These are phyloP conservation scores for Podila verticillata DNA, from an alignment of 192 early-diverging fungal genomes.

Conservation along the genomic window DNA sequence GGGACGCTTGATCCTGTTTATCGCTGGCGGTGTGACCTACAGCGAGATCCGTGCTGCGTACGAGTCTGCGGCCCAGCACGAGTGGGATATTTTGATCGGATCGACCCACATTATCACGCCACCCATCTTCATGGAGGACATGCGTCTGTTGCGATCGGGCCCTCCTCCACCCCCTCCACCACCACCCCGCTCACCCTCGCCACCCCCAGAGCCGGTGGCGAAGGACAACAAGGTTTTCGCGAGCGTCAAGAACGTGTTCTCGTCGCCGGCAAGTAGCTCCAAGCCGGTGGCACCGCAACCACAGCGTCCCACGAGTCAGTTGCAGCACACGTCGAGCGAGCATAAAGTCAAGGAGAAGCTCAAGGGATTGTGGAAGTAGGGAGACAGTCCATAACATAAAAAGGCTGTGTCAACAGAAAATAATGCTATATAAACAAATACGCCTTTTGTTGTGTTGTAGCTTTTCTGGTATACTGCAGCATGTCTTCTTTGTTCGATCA, in stretches of 20 bases:
- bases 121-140: slow-evolving; percentile 72
- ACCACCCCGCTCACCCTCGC: slow-evolving; percentile 29
- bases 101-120: slow-evolving; percentile 81
- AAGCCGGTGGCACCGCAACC: slow-evolving; percentile 10
- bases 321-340: slow-evolving; percentile 13
- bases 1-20: slow-evolving; percentile 76
- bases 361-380: slow-evolving; percentile 30
- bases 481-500: too few relatives aligned
- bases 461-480: too few relatives aligned
- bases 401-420: too few relatives aligned
- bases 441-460: too few relatives aligned
- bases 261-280: not conserved
- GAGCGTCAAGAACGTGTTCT: slow-evolving; percentile 47
- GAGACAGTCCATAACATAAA: not conserved
- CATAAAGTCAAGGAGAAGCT: slow-evolving; percentile 31
- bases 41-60: slow-evolving; percentile 79
- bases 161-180: slow-evolving; percentile 45
- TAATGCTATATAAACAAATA: too few relatives aligned
- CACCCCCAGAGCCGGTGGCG: slow-evolving; percentile 14
- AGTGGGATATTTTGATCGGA: slow-evolving; percentile 80
- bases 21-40: slow-evolving; percentile 80
- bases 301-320: slow-evolving; percentile 13
- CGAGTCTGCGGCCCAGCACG: slow-evolving; percentile 67
- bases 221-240: slow-evolving; percentile 17
- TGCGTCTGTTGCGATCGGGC: slow-evolving; percentile 63